Conservation (phyloP, 2,329 filamentous ascomycete species). For the Epichloe sibirici region DNA sequence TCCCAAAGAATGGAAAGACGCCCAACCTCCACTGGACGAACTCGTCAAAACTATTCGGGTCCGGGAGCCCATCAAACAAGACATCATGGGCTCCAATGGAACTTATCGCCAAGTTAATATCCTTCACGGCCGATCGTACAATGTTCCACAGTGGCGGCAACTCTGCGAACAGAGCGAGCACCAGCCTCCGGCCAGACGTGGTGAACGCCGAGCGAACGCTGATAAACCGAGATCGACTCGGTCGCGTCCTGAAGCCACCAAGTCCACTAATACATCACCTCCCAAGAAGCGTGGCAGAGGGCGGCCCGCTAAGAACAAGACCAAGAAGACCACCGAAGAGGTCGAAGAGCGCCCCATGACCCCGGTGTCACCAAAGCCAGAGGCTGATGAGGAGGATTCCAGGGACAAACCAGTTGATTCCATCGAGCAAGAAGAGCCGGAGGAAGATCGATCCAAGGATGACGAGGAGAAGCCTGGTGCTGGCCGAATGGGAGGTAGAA, state of each 20-base stretch:
- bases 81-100: slow-evolving; percentile 91
- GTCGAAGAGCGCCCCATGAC: slow-evolving; percentile 46
- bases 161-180: slow-evolving; percentile 92
- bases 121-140: slow-evolving; percentile 90
- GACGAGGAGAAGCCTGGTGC: slow-evolving; percentile 28
- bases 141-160: slow-evolving; percentile 88
- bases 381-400: slow-evolving; percentile 17
- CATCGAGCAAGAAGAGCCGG: slow-evolving; percentile 33
- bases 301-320: slow-evolving; percentile 25
- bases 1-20: slow-evolving; percentile 82
- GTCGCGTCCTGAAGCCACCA: slow-evolving; percentile 24
- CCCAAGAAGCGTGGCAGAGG: slow-evolving; percentile 29
- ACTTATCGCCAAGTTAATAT: slow-evolving; percentile 97
- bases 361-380: slow-evolving; percentile 40
- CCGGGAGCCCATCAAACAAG: slow-evolving; percentile 94
- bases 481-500: slow-evolving; percentile 26
- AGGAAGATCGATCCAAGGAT: slow-evolving; percentile 26
- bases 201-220: slow-evolving; percentile 58
- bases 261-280: slow-evolving; percentile 18
- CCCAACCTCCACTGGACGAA: slow-evolving; percentile 67
- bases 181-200: slow-evolving; percentile 83
- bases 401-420: slow-evolving; percentile 31
- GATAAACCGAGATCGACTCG: slow-evolving; percentile 36
- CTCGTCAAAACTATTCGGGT: slow-evolving; percentile 84
- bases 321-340: slow-evolving; percentile 25